Base-by-base conservation (phyloP, 306 rosid species). In the Abrus pulchellus region DNA sequence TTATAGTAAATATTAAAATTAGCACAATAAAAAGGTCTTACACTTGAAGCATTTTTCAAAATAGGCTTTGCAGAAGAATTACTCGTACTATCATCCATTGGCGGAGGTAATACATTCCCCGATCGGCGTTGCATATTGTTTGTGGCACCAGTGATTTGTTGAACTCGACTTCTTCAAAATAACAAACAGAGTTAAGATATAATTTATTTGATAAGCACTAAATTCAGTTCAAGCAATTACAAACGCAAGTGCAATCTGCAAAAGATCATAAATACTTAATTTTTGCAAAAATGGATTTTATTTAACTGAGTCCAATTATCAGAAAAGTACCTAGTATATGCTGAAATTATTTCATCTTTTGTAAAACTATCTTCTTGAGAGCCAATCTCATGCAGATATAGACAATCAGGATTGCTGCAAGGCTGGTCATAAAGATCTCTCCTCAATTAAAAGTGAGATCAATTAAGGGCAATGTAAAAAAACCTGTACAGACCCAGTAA, bases 321-420 rank as follows among this genome's bases (percentile, higher is more conserved):
- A 76, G 52, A 47, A 8, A 47, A 45, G 79, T 89, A 95, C 99
- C 98, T 96, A 41, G 99, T 96, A 84, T 92, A 93, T 40, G 97
- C 97, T 28, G 99, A 93, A 77, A 96, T 89, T 69, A 92, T 87
- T 92, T 96, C 99, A 86, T 96, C 99, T 88, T 96, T 96, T 3
- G 99, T 88, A 85, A 96, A 96, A 91, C 99, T 96, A 87, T 93
- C 99, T 78, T 93, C 97, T 65, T 88, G 97, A 80, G 92, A 90
- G 83, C 99, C 98, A 86, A 96, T 81, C 89, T 96, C 99, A 11
- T 96, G 99, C 89, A 96, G 88, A 86, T 96, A 96, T 82, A 96
- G 79, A 86, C 99, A 96, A 89, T 96, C 99, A 3, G 97, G 94
- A 84, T 96, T 96, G 89, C 87, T 89, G 94, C 98, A 96, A 77